These are phyloP conservation scores for Didymella lethalis DNA, from an alignment of 2,329 filamentous ascomycete species.

Conservation along the genomic window DNA sequence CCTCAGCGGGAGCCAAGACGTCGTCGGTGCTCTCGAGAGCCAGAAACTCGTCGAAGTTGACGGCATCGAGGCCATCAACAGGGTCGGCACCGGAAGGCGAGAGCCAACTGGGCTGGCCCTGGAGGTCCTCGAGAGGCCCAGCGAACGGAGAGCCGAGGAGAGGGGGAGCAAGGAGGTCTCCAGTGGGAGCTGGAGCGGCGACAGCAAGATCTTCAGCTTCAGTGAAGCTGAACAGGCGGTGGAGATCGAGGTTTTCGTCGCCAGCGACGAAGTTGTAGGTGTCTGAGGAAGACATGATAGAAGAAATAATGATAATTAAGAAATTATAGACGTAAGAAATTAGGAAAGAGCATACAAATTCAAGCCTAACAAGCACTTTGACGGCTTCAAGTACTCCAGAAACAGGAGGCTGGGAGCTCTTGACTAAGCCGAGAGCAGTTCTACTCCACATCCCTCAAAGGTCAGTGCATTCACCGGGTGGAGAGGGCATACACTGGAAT, in stretches of 20 bases:
- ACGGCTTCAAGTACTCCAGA: neutral
- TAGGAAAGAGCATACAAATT: neutral
- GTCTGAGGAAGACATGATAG: neutral
- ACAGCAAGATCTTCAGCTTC: neutral
- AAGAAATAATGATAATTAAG: neutral
- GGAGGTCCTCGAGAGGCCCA: neutral
- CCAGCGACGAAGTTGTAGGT: neutral
- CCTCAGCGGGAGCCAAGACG: neutral
- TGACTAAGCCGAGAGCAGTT: constrained; percentile 2
- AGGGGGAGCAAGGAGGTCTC: neutral
- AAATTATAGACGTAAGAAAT: neutral
- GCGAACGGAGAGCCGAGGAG: constrained; percentile 2
- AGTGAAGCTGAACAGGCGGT: neutral
- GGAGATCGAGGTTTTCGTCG: constrained; percentile 2
- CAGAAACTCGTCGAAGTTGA: constrained; percentile 4
- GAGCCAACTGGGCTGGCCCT: constrained; percentile 1
- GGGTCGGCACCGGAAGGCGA: neutral
- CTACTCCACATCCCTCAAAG: neutral
- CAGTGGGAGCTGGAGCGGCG: neutral
- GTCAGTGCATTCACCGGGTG: constrained; percentile 4
- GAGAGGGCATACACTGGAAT: neutral
- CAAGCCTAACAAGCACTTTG: neutral
- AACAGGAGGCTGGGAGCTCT: constrained; percentile 7
- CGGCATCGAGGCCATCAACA: neutral
- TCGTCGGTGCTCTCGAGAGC: neutral